Percentiles rank a stretch among this genome's conserved stretches.
phyloP scores from a whole-genome alignment of 1,284 basidiomycete genomes.

The Rhodotorula mucilaginosa region DNA sequence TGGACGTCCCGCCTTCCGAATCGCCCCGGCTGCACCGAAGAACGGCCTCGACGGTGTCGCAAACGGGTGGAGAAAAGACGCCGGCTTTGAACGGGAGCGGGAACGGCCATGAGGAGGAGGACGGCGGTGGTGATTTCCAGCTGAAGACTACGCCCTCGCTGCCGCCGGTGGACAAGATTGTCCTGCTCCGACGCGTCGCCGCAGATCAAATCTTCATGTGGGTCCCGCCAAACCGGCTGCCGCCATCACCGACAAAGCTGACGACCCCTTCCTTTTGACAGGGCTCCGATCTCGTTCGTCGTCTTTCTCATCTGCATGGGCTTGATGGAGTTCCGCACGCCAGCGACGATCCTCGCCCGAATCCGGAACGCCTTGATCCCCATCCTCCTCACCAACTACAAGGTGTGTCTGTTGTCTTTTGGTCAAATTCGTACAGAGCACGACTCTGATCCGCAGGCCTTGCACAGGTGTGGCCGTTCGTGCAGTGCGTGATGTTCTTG shows the following conservation, averaged over 20 bases:
- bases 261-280: neutral
- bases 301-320: slow-evolving; percentile 23
- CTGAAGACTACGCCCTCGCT: neutral
- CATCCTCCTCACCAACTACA: slow-evolving; percentile 14
- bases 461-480: slow-evolving; percentile 18
- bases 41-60: slow-evolving; percentile 1
- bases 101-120: neutral
- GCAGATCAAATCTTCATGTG: slow-evolving; percentile 26
- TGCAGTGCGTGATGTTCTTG: slow-evolving; percentile 20
- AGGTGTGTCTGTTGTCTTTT: neutral
- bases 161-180: slow-evolving; percentile 1
- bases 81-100: neutral
- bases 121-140: neutral
- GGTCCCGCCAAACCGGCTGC: neutral
- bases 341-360: slow-evolving; percentile 1
- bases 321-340: slow-evolving; percentile 13
- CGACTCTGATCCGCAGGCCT: rapidly evolving
- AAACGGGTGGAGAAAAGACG: neutral
- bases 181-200: slow-evolving; percentile 5
- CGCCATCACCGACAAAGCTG: neutral
- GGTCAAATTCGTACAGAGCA: neutral
- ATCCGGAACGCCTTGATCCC: slow-evolving; percentile 7
- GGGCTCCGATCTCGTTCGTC: slow-evolving; percentile 28
- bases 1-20: neutral
- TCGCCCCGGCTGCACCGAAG: slow-evolving; percentile 3